These are phyloP conservation scores for Halophytophthora polymorphica DNA, from an alignment of 352 stramenopile species.

Conservation along the genomic window DNA sequence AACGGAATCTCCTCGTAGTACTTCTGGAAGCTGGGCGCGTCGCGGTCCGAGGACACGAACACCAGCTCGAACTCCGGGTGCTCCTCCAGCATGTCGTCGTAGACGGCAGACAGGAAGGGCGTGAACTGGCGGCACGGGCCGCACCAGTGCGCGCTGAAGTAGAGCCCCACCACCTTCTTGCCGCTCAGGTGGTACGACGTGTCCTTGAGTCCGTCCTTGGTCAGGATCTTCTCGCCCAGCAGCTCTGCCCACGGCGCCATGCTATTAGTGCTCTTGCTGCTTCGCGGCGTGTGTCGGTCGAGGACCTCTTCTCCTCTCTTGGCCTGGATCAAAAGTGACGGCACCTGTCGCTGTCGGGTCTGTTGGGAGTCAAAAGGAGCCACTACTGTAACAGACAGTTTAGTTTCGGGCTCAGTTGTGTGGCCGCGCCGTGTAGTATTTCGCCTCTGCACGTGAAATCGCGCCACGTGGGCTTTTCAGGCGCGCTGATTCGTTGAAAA, in stretches of 20 bases:
- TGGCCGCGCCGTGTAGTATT: too few species aligned
- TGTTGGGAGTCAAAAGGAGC: conserved; percentile 1
- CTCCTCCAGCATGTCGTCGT: conserved; percentile 87
- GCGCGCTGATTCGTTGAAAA: background rate
- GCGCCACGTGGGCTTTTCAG: background rate
- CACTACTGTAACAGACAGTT: conserved; percentile 17
- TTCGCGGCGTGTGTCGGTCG: too few species aligned
- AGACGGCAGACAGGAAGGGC: conserved; percentile 88
- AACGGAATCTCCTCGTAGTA: conserved; percentile 94
- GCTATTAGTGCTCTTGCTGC: background rate
- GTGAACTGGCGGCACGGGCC: conserved; percentile 93
- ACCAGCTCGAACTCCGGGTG: conserved; percentile 89
- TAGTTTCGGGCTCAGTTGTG: conserved; percentile 8
- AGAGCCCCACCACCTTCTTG: conserved; percentile 90
- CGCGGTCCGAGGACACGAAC: conserved; percentile 87
- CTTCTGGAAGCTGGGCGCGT: conserved; percentile 71
- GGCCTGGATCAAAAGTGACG: conserved; percentile 17
- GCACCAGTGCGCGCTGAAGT: conserved; percentile 97
- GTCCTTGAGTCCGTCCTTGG: conserved; percentile 73
- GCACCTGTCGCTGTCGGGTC: too few species aligned
- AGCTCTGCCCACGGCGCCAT: conserved; percentile 57
- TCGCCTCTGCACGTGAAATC: background rate
- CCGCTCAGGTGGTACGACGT: conserved; percentile 57
- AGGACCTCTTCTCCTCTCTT: conserved; percentile 1
- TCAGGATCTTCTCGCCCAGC: conserved; percentile 62